These are phyloP conservation scores for Mycena vitilis DNA, from an alignment of 768 basidiomycete genomes.

Conservation along the genomic window DNA sequence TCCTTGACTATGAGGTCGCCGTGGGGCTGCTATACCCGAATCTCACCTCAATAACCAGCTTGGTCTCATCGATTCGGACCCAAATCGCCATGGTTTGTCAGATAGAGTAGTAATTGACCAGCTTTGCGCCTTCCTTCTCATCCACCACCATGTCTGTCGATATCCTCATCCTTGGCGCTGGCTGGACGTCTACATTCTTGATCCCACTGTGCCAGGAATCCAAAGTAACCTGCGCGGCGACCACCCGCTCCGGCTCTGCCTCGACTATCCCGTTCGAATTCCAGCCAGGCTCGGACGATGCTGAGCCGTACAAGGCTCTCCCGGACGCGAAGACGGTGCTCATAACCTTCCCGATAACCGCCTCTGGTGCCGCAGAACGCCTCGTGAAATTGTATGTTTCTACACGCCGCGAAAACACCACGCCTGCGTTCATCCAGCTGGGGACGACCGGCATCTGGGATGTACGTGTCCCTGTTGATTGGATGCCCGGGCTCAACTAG, in stretches of 20 bases:
- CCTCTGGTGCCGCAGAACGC: slow-evolving; percentile 56
- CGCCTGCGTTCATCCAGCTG: slow-evolving; percentile 66
- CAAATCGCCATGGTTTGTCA: too few relatives aligned
- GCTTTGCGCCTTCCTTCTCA: too few relatives aligned
- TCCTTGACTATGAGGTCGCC: too few relatives aligned
- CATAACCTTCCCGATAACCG: slow-evolving; percentile 68
- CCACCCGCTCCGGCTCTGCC: slow-evolving; percentile 63
- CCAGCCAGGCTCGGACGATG: slow-evolving; percentile 60
- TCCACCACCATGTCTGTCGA: not conserved
- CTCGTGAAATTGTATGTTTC: slow-evolving; percentile 59
- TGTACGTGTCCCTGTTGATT: too few relatives aligned
- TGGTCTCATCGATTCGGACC: too few relatives aligned
- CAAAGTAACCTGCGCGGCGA: slow-evolving; percentile 59
- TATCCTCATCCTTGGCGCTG: slow-evolving; percentile 59
- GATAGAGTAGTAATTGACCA: too few relatives aligned
- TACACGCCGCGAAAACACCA: slow-evolving; percentile 45
- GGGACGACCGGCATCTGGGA: slow-evolving; percentile 74
- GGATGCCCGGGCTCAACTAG: too few relatives aligned
- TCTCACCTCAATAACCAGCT: too few relatives aligned
- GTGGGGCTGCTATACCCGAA: too few relatives aligned
- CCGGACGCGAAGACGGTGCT: slow-evolving; percentile 67
- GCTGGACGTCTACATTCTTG: slow-evolving; percentile 74
- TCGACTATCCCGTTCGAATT: slow-evolving; percentile 70
- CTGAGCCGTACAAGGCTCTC: slow-evolving; percentile 55
- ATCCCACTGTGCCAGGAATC: slow-evolving; percentile 60